A percentile compares a stretch with the other conserved stretches of the same genome.
Evolutionary conservation across 2,329 filamentous ascomycete genomes (phyloP).

Genomic region (Aspergillus sp.): DNA sequence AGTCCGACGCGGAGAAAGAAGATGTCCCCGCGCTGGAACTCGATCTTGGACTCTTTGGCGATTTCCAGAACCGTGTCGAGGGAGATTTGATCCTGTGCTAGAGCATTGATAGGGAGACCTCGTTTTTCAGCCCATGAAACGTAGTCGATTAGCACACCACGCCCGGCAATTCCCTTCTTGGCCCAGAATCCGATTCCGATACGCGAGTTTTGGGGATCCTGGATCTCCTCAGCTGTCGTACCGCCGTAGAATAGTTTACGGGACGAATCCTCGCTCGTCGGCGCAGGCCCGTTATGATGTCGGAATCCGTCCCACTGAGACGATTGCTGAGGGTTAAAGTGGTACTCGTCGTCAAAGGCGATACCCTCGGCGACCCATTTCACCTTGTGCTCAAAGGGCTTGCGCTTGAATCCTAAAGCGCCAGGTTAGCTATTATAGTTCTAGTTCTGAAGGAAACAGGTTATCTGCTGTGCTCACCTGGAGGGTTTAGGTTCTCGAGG

Average conservation of each 20-base stretch:
- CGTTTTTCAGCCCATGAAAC: slow-evolving; percentile 40
- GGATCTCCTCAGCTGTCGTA: slow-evolving; percentile 41
- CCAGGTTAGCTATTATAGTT: background rate
- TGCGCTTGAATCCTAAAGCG: slow-evolving; percentile 53
- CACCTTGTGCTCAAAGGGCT: slow-evolving; percentile 58
- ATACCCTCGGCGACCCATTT: slow-evolving; percentile 51
- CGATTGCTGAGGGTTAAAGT: slow-evolving; percentile 58
- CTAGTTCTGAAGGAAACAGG: too few species aligned
- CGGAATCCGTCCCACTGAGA: slow-evolving; percentile 61
- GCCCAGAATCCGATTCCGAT: slow-evolving; percentile 47
- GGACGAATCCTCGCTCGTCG: slow-evolving; percentile 35
- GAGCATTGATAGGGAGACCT: slow-evolving; percentile 37
- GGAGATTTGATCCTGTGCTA: slow-evolving; percentile 38
- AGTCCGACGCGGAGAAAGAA: slow-evolving; percentile 46
- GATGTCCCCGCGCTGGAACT: slow-evolving; percentile 43
- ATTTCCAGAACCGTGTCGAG: slow-evolving; percentile 43
- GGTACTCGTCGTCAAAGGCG: slow-evolving; percentile 56
- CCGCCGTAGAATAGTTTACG: slow-evolving; percentile 44
- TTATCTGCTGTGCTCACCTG: slow-evolving; percentile 28
- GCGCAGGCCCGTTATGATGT: slow-evolving; percentile 53
- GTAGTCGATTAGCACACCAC: slow-evolving; percentile 48
- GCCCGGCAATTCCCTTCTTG: slow-evolving; percentile 44
- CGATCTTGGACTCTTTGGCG: slow-evolving; percentile 39
- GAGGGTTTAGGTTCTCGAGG: slow-evolving; percentile 58
- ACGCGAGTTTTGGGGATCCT: slow-evolving; percentile 35